Evolutionary conservation across 345 rosid species (phyloP), one percentile per base, ranked within the genome.

Genomic region (Citrus sp.): DNA sequence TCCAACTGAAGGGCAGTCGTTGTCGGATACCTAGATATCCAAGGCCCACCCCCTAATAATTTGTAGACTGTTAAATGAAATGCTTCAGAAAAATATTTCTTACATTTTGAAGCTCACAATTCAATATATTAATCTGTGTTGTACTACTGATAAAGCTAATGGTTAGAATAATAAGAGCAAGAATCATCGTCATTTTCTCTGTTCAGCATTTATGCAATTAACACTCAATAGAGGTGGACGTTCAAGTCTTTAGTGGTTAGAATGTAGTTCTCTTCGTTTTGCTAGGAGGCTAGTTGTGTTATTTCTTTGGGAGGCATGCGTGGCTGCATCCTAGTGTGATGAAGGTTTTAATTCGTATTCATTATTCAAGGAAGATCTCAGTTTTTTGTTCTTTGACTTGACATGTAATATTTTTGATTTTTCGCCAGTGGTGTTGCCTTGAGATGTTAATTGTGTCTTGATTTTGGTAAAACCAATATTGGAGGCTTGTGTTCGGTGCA

Each of bases 301-400:
- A 38, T 72, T 34, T 58, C 9, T 72, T 5, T 56, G 22, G 65
- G 46, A 34, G 65, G 65, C n/a, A 19, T 46, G 30, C 22, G 64
- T 56, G 42, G 65, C 65, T 63, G 49, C 6, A 46, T 72, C 32
- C 35, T 19, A 56, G n/a, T 21, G 65, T 34, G 49, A 72, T 72
- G 64, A 55, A 70, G 27, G 35, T 19, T 18, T 18, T 51, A 5
- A 21, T 22, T 56, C 5, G 14, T 55, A 46, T 16, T 34, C 49
- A 56, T 72, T 56, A 21, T 72, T 72, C 27, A 55, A 56, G 42
- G 75, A 72, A 54, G 63, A 71, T 71, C 63, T 54, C 61, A 49
- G 35, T 49, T 13, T 32, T 71, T 71, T 71, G n/a, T 40, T 46
- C 34, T 46, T 27, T 12, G 16, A 27, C 6, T 27, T 70, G 7